Percentiles rank a stretch among this genome's conserved stretches.
These are phyloP conservation scores for Jatropha multifida DNA, from an alignment of 441 rosid genomes.

Conservation along the genomic window DNA sequence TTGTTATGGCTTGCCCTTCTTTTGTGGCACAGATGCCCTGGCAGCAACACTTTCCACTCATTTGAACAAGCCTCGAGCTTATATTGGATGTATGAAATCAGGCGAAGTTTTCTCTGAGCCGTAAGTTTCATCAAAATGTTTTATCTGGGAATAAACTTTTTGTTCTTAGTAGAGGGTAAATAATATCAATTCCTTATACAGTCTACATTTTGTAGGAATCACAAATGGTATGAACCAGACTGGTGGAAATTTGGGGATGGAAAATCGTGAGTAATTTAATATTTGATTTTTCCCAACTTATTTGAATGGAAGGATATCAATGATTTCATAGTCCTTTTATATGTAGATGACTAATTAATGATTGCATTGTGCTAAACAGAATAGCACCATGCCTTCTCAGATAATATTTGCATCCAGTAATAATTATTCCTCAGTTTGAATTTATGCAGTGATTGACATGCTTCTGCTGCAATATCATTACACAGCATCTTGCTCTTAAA, in stretches of 20 bases:
- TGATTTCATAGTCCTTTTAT: background rate
- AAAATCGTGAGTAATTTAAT: slow-evolving; percentile 65
- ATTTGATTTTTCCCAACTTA: background rate
- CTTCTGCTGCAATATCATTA: background rate
- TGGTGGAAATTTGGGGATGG: slow-evolving; percentile 98
- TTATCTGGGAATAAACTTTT: slow-evolving; percentile 10
- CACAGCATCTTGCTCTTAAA: background rate
- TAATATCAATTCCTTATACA: background rate
- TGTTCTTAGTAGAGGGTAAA: background rate
- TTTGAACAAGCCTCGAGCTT: slow-evolving; percentile 67
- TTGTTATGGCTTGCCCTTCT: background rate
- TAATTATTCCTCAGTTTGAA: background rate
- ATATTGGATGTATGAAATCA: slow-evolving; percentile 96
- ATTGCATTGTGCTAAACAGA: background rate
- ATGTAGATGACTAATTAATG: background rate
- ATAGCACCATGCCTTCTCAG: background rate
- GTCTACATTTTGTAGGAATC: slow-evolving; percentile 48
- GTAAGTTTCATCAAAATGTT: slow-evolving; percentile 46
- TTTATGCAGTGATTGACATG: background rate
- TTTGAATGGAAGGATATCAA: background rate
- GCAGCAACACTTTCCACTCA: slow-evolving; percentile 76
- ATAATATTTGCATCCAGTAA: background rate
- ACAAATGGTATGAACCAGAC: slow-evolving; percentile 93
- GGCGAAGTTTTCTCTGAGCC: slow-evolving; percentile 84
- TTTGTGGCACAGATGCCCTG: slow-evolving; percentile 50